A percentile compares a stretch with the other conserved stretches of the same genome.
Evolutionary conservation across 2,329 filamentous ascomycete genomes (phyloP).

Genomic region (Pezicula radicicola): DNA sequence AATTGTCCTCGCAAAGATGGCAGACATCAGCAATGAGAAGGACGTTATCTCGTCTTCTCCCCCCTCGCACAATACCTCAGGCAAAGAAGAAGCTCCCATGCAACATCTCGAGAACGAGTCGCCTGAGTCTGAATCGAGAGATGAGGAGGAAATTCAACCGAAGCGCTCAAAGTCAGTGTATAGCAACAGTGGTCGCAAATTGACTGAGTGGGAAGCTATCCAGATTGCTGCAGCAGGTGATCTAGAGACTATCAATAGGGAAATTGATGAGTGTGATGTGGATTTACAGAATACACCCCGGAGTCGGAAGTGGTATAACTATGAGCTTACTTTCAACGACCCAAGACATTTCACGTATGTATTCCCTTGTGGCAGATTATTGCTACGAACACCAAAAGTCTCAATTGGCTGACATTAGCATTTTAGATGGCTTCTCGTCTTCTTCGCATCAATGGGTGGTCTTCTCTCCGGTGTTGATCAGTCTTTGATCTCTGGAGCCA

Average conservation of each 20-base stretch:
- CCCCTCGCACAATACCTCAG: too few relatives aligned
- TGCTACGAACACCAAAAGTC: constrained; percentile 51
- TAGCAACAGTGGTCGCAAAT: constrained; percentile 1
- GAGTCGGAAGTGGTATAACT: constrained; percentile 27
- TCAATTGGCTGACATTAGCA: background rate
- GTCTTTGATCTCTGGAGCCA: constrained; percentile 69
- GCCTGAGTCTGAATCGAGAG: background rate
- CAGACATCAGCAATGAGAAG: too few relatives aligned
- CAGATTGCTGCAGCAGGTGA: constrained; percentile 26
- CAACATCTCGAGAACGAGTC: background rate
- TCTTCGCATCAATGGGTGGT: constrained; percentile 73
- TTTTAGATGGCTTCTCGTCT: constrained; percentile 20
- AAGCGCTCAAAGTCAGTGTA: background rate
- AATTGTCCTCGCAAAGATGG: too few relatives aligned
- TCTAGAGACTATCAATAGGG: constrained; percentile 27
- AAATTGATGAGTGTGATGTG: constrained; percentile 30
- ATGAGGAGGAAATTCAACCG: background rate
- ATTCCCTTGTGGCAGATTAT: constrained; percentile 64
- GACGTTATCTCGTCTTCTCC: too few relatives aligned
- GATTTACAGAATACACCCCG: constrained; percentile 22
- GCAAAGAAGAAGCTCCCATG: background rate
- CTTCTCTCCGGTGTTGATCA: constrained; percentile 71
- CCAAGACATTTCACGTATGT: constrained; percentile 58
- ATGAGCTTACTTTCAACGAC: constrained; percentile 57
- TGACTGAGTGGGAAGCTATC: constrained; percentile 28